phyloP scores from a whole-genome alignment of 1,284 basidiomycete genomes.

The Puccinia polysora region DNA sequence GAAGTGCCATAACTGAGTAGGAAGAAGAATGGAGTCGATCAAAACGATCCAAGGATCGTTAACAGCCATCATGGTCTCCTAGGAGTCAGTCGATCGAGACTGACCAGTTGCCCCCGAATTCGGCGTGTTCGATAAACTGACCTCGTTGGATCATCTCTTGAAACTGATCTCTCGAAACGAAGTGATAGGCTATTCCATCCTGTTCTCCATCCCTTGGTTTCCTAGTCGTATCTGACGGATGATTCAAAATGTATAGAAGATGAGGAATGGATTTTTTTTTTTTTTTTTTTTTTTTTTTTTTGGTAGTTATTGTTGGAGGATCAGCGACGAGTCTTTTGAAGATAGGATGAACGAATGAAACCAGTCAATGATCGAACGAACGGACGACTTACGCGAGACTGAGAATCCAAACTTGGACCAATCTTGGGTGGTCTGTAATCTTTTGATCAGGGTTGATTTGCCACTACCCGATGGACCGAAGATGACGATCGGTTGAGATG shows the following conservation, averaged over 20 bases:
- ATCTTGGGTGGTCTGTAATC: conserved; percentile 76
- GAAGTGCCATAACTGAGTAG: conserved; percentile 78
- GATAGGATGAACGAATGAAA: background rate
- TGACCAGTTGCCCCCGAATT: conserved; percentile 83
- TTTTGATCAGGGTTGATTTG: conserved; percentile 83
- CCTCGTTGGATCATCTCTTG: conserved; percentile 56
- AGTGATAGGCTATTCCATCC: conserved; percentile 65
- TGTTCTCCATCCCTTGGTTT: conserved; percentile 74
- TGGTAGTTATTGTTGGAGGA: background rate
- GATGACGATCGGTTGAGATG: conserved; percentile 65
- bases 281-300: no score
- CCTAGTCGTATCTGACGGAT: conserved; percentile 79
- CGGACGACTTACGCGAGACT: conserved; percentile 71
- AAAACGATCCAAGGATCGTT: no score
- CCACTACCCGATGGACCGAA: conserved; percentile 87
- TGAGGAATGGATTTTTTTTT: background rate
- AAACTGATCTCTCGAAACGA: conserved; percentile 58
- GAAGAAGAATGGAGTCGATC: no score
- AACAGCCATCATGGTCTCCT: no score
- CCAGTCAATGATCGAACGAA: background rate
- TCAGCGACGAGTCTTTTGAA: background rate
- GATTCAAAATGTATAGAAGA: background rate
- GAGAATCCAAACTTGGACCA: conserved; percentile 74
- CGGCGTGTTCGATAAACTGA: conserved; percentile 62
- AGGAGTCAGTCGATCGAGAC: conserved; percentile 46